Evolutionary conservation across 2,329 filamentous ascomycete genomes (phyloP).

Genomic region (Colletotrichum simmondsii): DNA sequence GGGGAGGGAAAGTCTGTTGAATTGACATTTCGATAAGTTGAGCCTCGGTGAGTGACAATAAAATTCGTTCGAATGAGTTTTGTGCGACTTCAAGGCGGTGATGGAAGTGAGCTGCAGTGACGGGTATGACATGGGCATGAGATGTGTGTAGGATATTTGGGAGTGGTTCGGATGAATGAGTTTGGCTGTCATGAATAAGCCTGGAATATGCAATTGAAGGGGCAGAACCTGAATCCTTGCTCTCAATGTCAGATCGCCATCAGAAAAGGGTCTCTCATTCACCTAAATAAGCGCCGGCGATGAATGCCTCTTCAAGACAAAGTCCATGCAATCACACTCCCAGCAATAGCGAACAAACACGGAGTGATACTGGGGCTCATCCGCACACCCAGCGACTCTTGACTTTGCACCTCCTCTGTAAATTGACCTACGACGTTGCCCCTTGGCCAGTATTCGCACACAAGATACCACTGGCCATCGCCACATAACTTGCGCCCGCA

Average conservation of each 20-base stretch:
- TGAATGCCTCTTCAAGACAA: neutral
- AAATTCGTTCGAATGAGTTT: too few relatives aligned
- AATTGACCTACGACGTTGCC: constrained; percentile 71
- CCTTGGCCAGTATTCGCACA: constrained; percentile 76
- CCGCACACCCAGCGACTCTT: neutral
- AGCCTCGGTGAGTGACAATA: too few relatives aligned
- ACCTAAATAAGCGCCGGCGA: neutral
- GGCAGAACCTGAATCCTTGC: neutral
- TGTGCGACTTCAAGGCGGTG: too few relatives aligned
- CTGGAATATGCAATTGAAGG: too few relatives aligned
- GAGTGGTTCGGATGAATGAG: too few relatives aligned
- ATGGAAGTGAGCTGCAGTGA: too few relatives aligned
- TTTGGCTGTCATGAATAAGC: too few relatives aligned
- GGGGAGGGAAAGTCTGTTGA: neutral
- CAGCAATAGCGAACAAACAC: neutral
- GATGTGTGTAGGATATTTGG: too few relatives aligned
- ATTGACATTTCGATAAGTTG: neutral
- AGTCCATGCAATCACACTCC: neutral
- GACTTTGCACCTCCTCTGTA: constrained; percentile 40
- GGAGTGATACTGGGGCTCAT: neutral
- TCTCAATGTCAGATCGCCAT: neutral
- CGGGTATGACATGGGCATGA: too few relatives aligned
- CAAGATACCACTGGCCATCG: constrained; percentile 68
- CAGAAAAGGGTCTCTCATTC: too few relatives aligned
- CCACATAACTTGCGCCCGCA: constrained; percentile 52